These are phyloP conservation scores for Cryptococcus deneoformans DNA, from an alignment of 1,284 basidiomycete species.

Conservation along the genomic window DNA sequence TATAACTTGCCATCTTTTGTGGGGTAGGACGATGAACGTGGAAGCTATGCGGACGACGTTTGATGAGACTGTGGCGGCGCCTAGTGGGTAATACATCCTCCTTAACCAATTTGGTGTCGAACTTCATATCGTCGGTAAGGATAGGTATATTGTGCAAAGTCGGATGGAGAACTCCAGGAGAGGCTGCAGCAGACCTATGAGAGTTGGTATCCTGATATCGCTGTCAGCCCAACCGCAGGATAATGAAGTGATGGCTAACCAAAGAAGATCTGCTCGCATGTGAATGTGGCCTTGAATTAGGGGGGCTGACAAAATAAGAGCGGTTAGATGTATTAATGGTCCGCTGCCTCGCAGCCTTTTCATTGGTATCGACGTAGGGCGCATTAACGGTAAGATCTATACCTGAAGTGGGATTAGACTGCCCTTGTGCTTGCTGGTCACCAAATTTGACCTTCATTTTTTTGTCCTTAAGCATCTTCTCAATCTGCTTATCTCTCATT, in stretches of 20 bases:
- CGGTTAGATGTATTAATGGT: constrained; percentile 10
- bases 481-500: neutral
- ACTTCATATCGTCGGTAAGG: no score
- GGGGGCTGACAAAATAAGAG: constrained; percentile 5
- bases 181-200: neutral
- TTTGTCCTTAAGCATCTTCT: neutral
- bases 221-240: neutral
- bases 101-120: no score
- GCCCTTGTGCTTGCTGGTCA: neutral
- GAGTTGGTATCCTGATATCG: neutral
- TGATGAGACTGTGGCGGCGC: no score
- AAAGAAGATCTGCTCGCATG: no score
- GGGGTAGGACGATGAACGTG: no score
- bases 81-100: no score
- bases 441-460: neutral
- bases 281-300: neutral
- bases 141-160: no score
- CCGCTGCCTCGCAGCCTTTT: neutral
- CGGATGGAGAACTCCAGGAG: no score
- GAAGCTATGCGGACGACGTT: no score
- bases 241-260: no score
- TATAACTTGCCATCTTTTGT: no score
- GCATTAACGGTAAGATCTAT: neutral
- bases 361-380: constrained; percentile 21
- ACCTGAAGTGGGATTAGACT: neutral